Conservation (phyloP, 1,139 yeast species). For the Suhomyces coccinellae region DNA sequence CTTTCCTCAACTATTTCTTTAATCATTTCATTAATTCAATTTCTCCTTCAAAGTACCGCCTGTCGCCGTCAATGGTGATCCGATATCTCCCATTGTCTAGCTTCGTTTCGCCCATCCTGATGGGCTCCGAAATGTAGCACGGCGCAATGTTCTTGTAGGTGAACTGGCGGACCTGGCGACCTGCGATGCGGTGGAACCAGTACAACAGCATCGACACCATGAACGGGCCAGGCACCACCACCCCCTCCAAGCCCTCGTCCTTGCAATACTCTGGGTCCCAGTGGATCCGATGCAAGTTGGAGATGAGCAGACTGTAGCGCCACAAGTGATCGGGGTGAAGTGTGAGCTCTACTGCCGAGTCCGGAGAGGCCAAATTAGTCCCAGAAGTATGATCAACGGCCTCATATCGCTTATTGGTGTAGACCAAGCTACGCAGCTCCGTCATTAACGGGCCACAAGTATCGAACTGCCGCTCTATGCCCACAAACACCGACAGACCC, state of each 20-base stretch:
- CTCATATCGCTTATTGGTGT: constrained; percentile 32
- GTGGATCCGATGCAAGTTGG: constrained; percentile 84
- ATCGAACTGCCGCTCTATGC: constrained; percentile 41
- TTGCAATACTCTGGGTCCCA: constrained; percentile 57
- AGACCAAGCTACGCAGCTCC: constrained; percentile 38
- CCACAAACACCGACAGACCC: constrained; percentile 42
- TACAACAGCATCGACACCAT: constrained; percentile 58
- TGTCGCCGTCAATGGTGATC: background rate
- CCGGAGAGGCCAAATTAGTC: background rate
- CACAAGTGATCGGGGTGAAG: constrained; percentile 29
- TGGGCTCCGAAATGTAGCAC: constrained; percentile 30
- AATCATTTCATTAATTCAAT: background rate
- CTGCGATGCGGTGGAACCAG: constrained; percentile 38
- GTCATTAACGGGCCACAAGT: background rate
- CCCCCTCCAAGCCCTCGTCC: constrained; percentile 58
- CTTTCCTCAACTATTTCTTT: background rate
- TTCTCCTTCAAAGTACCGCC: constrained; percentile 1
- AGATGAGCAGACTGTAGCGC: constrained; percentile 71
- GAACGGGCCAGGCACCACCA: constrained; percentile 83
- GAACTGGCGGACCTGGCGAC: constrained; percentile 26
- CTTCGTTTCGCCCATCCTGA: background rate
- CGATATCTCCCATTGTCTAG: background rate
- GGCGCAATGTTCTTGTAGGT: constrained; percentile 55
- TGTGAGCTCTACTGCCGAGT: background rate
- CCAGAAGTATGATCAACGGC: background rate